Evolutionary conservation across 1,284 basidiomycete species (phyloP).

Genomic region (Coniferiporia weirii): DNA sequence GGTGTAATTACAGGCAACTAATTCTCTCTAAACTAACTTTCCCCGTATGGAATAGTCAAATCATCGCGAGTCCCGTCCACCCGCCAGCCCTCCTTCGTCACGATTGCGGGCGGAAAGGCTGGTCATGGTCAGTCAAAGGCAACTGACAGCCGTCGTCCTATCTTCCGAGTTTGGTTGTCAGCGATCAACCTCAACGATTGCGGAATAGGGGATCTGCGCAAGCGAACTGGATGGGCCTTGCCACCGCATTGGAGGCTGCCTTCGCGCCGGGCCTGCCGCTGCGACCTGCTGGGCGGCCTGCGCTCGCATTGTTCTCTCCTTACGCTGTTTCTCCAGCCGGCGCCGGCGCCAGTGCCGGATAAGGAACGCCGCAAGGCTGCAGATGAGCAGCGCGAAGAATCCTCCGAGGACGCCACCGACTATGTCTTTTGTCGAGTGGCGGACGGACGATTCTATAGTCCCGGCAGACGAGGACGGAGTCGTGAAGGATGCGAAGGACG

Average conservation of each 20-base stretch:
- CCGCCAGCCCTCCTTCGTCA: no score
- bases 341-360: slow-evolving; percentile 30
- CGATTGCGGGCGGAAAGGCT: no score
- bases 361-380: slow-evolving; percentile 27
- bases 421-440: slow-evolving; percentile 35
- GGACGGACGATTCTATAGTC: slow-evolving; percentile 22
- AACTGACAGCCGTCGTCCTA: no score
- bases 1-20: no score
- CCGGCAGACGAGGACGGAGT: slow-evolving; percentile 21
- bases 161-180: no score
- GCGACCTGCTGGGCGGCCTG: slow-evolving; percentile 1
- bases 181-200: no score
- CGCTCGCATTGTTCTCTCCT: slow-evolving; percentile 1
- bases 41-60: no score
- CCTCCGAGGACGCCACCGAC: slow-evolving; percentile 26
- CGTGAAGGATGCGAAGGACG: slow-evolving; percentile 24
- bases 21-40: no score
- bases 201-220: no score
- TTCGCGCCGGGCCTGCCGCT: background rate
- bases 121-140: no score
- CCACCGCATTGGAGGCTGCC: background rate
- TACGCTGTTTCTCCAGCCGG: slow-evolving; percentile 12
- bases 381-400: slow-evolving; percentile 33
- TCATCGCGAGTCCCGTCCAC: no score
- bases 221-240: no score